Percentiles rank a stretch among this genome's conserved stretches.
Evolutionary conservation across 768 basidiomycete species (phyloP).

Genomic region (Coprinellus aureogranulatus): DNA sequence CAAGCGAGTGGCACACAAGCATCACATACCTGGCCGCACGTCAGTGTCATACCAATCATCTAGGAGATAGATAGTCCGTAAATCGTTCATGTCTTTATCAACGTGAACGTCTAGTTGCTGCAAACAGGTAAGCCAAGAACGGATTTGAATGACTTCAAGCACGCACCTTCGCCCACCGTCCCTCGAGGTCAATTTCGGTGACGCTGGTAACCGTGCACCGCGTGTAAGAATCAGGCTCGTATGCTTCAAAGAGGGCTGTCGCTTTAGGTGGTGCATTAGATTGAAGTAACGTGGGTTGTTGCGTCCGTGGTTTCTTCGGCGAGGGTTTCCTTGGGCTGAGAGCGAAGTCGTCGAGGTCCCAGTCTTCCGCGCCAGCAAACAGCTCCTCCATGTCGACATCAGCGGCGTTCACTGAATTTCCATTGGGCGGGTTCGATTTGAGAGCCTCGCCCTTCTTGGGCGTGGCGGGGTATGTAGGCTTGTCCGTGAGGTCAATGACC

Average conservation of each 20-base stretch:
- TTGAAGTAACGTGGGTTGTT: too few species aligned
- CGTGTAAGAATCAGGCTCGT: constrained; percentile 36
- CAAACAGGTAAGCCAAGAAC: background rate
- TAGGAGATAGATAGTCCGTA: constrained; percentile 54
- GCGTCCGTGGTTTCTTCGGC: constrained; percentile 15
- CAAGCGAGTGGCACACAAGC: background rate
- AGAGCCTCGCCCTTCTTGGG: background rate
- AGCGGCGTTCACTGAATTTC: constrained; percentile 13
- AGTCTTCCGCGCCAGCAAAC: constrained; percentile 64
- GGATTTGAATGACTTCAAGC: background rate
- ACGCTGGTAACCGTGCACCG: constrained; percentile 58
- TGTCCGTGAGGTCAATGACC: background rate
- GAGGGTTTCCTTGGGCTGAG: constrained; percentile 50
- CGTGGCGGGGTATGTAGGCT: background rate
- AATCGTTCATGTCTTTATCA: constrained; percentile 31
- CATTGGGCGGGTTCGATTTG: constrained; percentile 7
- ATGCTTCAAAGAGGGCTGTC: background rate
- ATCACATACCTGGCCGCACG: constrained; percentile 53
- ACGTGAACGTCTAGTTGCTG: constrained; percentile 54
- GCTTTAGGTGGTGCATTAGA: constrained; percentile 13
- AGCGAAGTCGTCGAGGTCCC: constrained; percentile 66
- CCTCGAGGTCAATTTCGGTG: constrained; percentile 27
- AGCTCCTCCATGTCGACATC: constrained; percentile 48
- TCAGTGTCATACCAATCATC: constrained; percentile 79
- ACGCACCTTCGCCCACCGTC: constrained; percentile 43